phyloP scores from a whole-genome alignment of 2,329 filamentous ascomycete species.

The Helotiales sp. region DNA sequence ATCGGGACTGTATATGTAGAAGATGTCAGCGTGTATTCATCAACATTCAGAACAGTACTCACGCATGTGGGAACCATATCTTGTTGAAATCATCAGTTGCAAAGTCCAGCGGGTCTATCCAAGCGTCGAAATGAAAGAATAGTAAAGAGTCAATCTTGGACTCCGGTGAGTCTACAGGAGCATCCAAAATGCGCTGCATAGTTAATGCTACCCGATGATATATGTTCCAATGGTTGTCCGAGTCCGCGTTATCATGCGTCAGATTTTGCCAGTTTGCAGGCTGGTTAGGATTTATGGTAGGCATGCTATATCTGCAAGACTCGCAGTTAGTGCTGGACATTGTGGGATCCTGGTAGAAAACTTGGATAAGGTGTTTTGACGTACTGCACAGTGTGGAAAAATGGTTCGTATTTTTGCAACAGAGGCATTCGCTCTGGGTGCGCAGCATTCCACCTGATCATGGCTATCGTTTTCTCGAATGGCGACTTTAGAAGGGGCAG shows the following conservation, averaged over 20 bases:
- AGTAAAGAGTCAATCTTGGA: constrained; percentile 34
- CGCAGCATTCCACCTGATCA: constrained; percentile 33
- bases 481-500: constrained; percentile 24
- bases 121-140: constrained; percentile 37
- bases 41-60: constrained; percentile 13
- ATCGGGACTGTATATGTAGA: background rate
- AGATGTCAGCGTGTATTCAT: background rate
- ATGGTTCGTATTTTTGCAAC: constrained; percentile 33
- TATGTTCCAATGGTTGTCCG: constrained; percentile 16
- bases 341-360: background rate
- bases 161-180: constrained; percentile 7
- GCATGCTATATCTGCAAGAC: constrained; percentile 27
- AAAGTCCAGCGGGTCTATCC: constrained; percentile 35
- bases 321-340: background rate
- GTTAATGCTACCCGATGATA: constrained; percentile 32
- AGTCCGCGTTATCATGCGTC: constrained; percentile 33
- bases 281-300: constrained; percentile 2
- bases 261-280: constrained; percentile 17
- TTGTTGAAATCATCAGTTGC: constrained; percentile 29
- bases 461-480: constrained; percentile 34
- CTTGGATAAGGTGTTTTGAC: background rate
- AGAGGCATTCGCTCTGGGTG: constrained; percentile 31
- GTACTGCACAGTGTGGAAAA: constrained; percentile 33
- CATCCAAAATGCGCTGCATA: constrained; percentile 35
- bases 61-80: constrained; percentile 32